Base-by-base conservation (phyloP, 179 eudicot genomes). In the Vitellaria paradoxa region DNA sequence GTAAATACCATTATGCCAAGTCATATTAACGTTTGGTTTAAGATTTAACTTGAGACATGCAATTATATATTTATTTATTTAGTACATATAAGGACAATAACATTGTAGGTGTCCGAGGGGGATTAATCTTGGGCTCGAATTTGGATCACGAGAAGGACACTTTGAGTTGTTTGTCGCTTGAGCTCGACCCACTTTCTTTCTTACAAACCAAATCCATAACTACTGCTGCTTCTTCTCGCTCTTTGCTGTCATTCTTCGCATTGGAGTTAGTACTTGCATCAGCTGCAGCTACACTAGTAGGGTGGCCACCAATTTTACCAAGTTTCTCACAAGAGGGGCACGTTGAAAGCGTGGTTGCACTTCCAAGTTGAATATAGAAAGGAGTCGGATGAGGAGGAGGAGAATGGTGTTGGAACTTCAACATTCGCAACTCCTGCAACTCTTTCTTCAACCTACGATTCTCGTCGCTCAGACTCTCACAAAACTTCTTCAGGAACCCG, bases 391-490 rank as follows among this genome's bases (percentile, higher is more conserved):
- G 20, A 30, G 65, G 77, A 5, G 65, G 77, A 5, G 73, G 70
- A 24, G 60, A 12, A 53, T 52, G 77, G 6, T 56, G 73, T n/a
- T 75, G 65, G 7, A 74, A 45, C 37, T 73, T 81, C 15, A 76
- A 23, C 17, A 78, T 81, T 21, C 69, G 72, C 55, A 85, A 21
- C 66, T 85, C 85, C 21, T 78, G 73, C 56, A 85, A 30, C 66
- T 85, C 88, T 69, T 78, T 85, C 82, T 82, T 78, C 78, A 85
- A 62, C 74, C 84, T 65, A 8, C 78, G 63, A 52, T 85, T 85
- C 50, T 85, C 85, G 21, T 85, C 82, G 63, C 65, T 80, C 7
- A 85, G 73, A 30, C 75, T 82, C 24, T 82, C 84, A 24, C 85
- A 85, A 9, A 81, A 75, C 68, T 75, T 82, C 80, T 80, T 82